Percentiles rank a stretch among this genome's conserved stretches.
These are phyloP conservation scores for Rhodotorula sp. DNA, from an alignment of 1,284 basidiomycete genomes.

Conservation along the genomic window DNA sequence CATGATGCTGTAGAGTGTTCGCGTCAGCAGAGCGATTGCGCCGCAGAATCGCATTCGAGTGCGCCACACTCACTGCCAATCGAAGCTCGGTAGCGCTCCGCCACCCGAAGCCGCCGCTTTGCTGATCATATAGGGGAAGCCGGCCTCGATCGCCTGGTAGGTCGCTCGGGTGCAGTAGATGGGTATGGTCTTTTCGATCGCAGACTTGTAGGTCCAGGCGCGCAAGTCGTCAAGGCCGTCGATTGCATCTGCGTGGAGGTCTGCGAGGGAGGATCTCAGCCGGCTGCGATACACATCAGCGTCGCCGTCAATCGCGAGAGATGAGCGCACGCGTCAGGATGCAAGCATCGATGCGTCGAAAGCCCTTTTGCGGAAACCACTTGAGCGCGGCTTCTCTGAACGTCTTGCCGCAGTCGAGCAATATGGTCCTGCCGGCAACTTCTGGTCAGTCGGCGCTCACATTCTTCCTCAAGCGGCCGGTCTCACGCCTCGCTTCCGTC, in stretches of 20 bases:
- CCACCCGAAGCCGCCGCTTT: constrained; percentile 74
- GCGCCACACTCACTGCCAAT: constrained; percentile 58
- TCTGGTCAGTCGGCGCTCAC: neutral
- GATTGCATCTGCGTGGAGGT: constrained; percentile 56
- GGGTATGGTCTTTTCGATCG: constrained; percentile 59
- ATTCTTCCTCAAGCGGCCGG: too few species aligned
- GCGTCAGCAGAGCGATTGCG: too few species aligned
- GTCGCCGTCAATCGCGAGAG: neutral
- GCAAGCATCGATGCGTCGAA: constrained; percentile 71
- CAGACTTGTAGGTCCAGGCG: constrained; percentile 69
- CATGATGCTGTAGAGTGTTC: constrained; percentile 53
- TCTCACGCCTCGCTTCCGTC: constrained; percentile 49
- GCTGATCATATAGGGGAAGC: constrained; percentile 72
- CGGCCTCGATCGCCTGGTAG: constrained; percentile 52
- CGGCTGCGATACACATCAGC: neutral
- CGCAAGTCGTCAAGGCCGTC: constrained; percentile 77
- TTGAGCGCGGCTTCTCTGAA: constrained; percentile 73
- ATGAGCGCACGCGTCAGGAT: constrained; percentile 64
- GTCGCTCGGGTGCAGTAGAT: constrained; percentile 63
- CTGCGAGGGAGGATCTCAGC: constrained; percentile 1
- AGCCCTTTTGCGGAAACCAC: constrained; percentile 71
- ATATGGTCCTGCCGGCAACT: constrained; percentile 31
- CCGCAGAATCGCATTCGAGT: too few species aligned
- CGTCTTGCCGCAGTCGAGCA: constrained; percentile 76
- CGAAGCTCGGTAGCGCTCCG: constrained; percentile 63